Conservation (phyloP, 768 basidiomycete species). For the Serendipita sp. region DNA sequence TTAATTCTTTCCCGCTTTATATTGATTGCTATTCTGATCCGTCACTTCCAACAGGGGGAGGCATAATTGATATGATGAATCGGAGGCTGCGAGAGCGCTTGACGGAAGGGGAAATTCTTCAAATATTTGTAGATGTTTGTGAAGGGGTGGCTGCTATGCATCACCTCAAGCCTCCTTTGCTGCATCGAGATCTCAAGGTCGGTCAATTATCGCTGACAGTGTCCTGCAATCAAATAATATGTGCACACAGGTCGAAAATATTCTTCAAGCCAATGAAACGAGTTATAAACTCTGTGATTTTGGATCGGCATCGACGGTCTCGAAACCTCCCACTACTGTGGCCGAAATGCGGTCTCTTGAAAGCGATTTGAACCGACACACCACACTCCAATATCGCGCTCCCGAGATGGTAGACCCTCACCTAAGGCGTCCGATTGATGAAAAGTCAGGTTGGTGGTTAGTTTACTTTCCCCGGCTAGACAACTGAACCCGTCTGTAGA, state of each 20-base stretch:
- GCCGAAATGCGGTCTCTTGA: slow-evolving; percentile 80
- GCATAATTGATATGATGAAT: slow-evolving; percentile 99
- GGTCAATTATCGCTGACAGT: background rate
- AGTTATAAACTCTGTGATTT: slow-evolving; percentile 96
- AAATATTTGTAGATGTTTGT: slow-evolving; percentile 95
- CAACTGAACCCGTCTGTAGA: slow-evolving; percentile 26
- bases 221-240: background rate
- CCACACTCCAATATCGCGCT: slow-evolving; percentile 94
- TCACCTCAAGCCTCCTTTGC: slow-evolving; percentile 68
- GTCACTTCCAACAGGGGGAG: slow-evolving; percentile 46
- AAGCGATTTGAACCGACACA: slow-evolving; percentile 82
- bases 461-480: background rate
- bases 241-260: slow-evolving; percentile 66
- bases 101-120: slow-evolving; percentile 89
- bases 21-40: too few relatives aligned
- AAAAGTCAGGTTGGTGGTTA: slow-evolving; percentile 42
- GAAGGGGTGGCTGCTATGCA: slow-evolving; percentile 98
- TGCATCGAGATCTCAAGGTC: slow-evolving; percentile 89
- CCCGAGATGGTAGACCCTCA: slow-evolving; percentile 96
- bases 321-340: slow-evolving; percentile 56
- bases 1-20: too few relatives aligned
- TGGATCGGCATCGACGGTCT: slow-evolving; percentile 73
- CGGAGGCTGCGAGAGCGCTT: slow-evolving; percentile 84
- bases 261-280: slow-evolving; percentile 69
- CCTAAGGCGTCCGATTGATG: slow-evolving; percentile 67